Base-by-base conservation (phyloP, 1,284 basidiomycete species). In the Irpex sp. region DNA sequence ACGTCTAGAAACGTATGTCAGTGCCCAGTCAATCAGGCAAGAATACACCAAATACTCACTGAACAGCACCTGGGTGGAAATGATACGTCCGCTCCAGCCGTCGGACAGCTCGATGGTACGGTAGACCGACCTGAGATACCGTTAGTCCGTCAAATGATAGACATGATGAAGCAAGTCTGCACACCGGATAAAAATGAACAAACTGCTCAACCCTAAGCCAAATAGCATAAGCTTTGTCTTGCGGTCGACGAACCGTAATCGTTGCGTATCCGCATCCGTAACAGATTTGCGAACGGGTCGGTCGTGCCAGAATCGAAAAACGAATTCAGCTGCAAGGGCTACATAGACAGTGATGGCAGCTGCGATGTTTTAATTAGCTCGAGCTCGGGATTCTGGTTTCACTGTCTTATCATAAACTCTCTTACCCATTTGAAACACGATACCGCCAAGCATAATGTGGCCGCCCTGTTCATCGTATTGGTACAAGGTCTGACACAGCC, bases 1-100 rank as follows among this genome's bases (percentile, higher is more conserved):
- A 83, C 58, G 43, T 68, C 67, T 68, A 46, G 43, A 46, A n/a
- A 13, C 9, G 5, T 21, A 19, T 50, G n/a, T 50, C 17, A 21
- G 49, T 26, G 31, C 11, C 9, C 35, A 47, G 11, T 36, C 3
- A 26, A 2, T 3, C 26, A 26, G 26, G 26, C 0, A 26, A 13
- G 39, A 11, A 26, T 31, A 49, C 35, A 47, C 26, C n/a, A 37
- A n/a, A 3, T n/a, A 62, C 70, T 35, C 65, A 85, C 83, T 82
- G 75, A 88, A 87, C 69, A 81, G 82, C 11, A 79, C 69, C 68
- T 88, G 74, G 1, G 84, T 86, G 1, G 71, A 66, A 66, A 86
- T 84, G 63, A 87, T 78, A 9, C 73, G 74, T 3, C 85, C 86
- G 17, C 68, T 69, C 82, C 83, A 87, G 0, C 86, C 86, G 62